phyloP scores from a whole-genome alignment of 2,329 filamentous ascomycete genomes.

The Fusarium sarcochroum region DNA sequence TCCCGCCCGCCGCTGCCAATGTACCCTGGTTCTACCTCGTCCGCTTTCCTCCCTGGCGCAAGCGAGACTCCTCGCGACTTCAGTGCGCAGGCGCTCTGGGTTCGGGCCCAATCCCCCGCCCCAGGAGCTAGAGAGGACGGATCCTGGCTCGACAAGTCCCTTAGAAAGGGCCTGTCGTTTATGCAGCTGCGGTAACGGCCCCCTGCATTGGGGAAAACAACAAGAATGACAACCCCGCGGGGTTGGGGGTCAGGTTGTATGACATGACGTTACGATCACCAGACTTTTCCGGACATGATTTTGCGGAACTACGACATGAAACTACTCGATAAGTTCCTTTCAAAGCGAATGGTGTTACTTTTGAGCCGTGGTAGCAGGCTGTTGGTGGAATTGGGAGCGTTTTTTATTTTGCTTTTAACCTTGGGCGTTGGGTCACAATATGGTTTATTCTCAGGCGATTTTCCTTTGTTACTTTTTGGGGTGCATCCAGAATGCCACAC shows the following conservation, averaged over 20 bases:
- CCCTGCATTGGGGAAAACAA: constrained; percentile 18
- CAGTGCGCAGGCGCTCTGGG: constrained; percentile 46
- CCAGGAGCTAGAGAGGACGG: constrained; percentile 36
- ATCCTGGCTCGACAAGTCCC: constrained; percentile 46
- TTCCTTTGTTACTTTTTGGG: constrained; percentile 19
- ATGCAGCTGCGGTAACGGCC: constrained; percentile 41
- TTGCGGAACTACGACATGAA: constrained; percentile 9
- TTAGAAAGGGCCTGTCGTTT: constrained; percentile 41
- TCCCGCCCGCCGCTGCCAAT: constrained; percentile 43
- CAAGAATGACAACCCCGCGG: constrained; percentile 12
- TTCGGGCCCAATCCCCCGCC: constrained; percentile 28
- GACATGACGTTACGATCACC: constrained; percentile 37
- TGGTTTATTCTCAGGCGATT: constrained; percentile 5
- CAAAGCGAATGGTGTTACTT: constrained; percentile 23
- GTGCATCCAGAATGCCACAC: constrained; percentile 25
- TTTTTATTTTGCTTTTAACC: constrained; percentile 17
- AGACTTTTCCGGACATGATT: constrained; percentile 33
- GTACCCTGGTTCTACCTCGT: constrained; percentile 39
- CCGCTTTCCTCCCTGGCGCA: constrained; percentile 43
- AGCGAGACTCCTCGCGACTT: constrained; percentile 49
- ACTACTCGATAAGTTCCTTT: constrained; percentile 12
- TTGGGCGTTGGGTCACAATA: constrained; percentile 27
- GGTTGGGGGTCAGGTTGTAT: constrained; percentile 14
- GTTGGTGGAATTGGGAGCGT: constrained; percentile 20
- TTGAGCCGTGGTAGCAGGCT: constrained; percentile 6